Evolutionary conservation across 164 flowering plant genomes (phyloP).

Genomic region (Magnolia officinalis): DNA sequence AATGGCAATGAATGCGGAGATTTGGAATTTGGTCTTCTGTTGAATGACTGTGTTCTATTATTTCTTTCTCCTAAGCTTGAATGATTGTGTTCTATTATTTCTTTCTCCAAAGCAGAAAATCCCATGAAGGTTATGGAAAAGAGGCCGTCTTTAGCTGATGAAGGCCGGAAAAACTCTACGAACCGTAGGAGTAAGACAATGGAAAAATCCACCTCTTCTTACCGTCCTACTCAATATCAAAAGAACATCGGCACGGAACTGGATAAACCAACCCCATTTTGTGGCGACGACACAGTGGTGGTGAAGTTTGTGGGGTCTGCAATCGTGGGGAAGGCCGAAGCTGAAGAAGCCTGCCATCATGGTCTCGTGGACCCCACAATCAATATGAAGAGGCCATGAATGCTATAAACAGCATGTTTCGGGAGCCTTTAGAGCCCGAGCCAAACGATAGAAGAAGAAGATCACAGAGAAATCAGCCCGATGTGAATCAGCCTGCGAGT

Average conservation of each 20-base stretch:
- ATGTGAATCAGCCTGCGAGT: constrained; percentile 23
- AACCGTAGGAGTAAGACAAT: background rate
- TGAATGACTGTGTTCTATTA: background rate
- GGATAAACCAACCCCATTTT: constrained; percentile 19
- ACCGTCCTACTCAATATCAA: background rate
- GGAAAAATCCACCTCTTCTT: background rate
- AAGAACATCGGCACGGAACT: constrained; percentile 1
- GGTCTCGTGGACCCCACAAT: constrained; percentile 94
- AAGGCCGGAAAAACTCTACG: background rate
- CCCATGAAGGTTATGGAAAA: constrained; percentile 1
- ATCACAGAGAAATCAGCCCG: constrained; percentile 30
- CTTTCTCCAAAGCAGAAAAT: background rate
- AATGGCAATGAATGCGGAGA: background rate
- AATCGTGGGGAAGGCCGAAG: constrained; percentile 67
- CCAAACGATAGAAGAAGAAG: constrained; percentile 31
- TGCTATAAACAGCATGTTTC: constrained; percentile 84
- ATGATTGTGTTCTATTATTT: background rate
- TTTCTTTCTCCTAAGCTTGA: background rate
- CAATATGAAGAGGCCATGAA: constrained; percentile 87
- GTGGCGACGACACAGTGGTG: constrained; percentile 63
- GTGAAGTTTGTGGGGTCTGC: constrained; percentile 69
- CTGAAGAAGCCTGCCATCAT: constrained; percentile 92
- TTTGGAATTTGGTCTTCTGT: background rate
- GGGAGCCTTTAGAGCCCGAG: constrained; percentile 68
- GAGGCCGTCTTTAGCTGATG: background rate